Evolutionary conservation across 1,139 yeast genomes (phyloP), one percentile per base, ranked within the genome.

Genomic region (Blastobotrys proliferans): DNA sequence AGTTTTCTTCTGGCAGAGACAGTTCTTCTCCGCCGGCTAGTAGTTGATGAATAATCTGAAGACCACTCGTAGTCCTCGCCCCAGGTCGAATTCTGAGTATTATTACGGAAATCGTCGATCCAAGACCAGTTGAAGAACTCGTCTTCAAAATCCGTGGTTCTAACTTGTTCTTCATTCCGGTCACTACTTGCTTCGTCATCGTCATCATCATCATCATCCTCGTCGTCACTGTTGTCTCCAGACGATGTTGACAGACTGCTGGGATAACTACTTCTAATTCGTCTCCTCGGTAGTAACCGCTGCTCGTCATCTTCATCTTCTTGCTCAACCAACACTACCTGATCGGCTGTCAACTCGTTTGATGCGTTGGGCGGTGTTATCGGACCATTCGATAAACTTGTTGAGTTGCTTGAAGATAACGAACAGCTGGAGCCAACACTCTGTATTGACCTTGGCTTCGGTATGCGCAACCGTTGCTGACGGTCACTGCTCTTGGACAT

Each of bases 191-290:
- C 22, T 17, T 34, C 39, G 13, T 16, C 39, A n/a, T 30, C 36
- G 17, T n/a, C 39, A 13, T 30, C 35, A 13, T 31, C 45, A 16
- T 14, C 29, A 25, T 34, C 40, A 27, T 31, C 30, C n/a, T 22
- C 44, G 27, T 34, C 44, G 33, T 40, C 43, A 16, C 35, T 34
- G 34, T 35, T 34, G 20, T 40, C 38, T 17, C 40, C 47, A 18
- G 9, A 22, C 26, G 10, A 8, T 10, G 9, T 10, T 22, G 6
- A 6, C 26, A 22, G 26, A 22, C 26, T 22, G 26, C 26, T 6
- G 26, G 10, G 6, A 6, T 6, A 22, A 8, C 6, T 8, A 27
- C 14, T 13, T 6, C 14, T 27, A 14, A 14, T 8, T n/a, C 14
- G 6, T 6, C 30, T 27, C n/a, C 30, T 27, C 14, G 11, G 13